Conservation (phyloP, 2,329 filamentous ascomycete genomes). For the Phyllosticta citribraziliensis region DNA sequence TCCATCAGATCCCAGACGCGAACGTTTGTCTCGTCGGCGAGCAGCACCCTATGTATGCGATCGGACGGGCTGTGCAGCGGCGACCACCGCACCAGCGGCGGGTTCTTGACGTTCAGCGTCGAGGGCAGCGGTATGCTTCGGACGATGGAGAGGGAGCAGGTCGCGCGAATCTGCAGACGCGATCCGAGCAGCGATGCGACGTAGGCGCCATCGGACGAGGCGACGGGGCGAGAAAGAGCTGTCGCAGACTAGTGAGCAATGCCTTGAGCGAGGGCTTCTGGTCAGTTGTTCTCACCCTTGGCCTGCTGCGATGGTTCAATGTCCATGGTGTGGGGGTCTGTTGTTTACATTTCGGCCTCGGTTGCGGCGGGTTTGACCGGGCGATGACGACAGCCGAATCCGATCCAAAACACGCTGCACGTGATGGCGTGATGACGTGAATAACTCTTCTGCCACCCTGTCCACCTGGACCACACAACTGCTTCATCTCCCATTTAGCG, state of each 20-base stretch:
- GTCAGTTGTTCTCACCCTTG: slow-evolving; percentile 17
- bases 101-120: slow-evolving; percentile 19
- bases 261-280: neutral
- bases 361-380: neutral
- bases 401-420: neutral
- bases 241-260: slow-evolving; percentile 9
- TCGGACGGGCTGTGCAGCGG: slow-evolving; percentile 12
- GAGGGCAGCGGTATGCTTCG: slow-evolving; percentile 26
- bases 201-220: slow-evolving; percentile 30
- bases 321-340: slow-evolving; percentile 2
- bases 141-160: slow-evolving; percentile 25
- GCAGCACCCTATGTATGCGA: slow-evolving; percentile 26
- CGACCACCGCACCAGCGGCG: slow-evolving; percentile 29
- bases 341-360: slow-evolving; percentile 4
- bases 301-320: slow-evolving; percentile 9
- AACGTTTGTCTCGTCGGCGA: slow-evolving; percentile 30
- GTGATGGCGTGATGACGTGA: too few species aligned
- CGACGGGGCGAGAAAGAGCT: slow-evolving; percentile 26
- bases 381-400: neutral
- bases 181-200: slow-evolving; percentile 28
- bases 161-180: slow-evolving; percentile 31
- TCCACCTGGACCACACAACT: too few species aligned
- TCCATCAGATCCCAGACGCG: slow-evolving; percentile 35
- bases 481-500: too few species aligned
- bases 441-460: too few species aligned